phyloP scores from a whole-genome alignment of 495 filamentous ascomycete genomes.

The Hyaloscypha variabilis region DNA sequence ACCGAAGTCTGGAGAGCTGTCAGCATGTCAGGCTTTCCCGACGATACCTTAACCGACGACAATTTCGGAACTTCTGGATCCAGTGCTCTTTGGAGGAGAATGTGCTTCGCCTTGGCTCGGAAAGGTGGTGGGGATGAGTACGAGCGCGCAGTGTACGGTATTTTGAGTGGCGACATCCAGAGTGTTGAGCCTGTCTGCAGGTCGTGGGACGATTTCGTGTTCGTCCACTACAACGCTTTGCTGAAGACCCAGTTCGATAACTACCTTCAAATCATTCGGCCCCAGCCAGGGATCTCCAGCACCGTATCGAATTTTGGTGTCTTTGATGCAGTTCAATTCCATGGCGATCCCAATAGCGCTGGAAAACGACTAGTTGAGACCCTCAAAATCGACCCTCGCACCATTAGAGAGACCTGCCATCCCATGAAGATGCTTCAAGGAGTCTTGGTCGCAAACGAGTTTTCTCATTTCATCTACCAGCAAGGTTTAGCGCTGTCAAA shows the following conservation, averaged over 20 bases:
- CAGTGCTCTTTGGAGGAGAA: constrained; percentile 73
- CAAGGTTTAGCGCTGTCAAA: constrained; percentile 60
- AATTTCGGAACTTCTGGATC: constrained; percentile 44
- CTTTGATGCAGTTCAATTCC: constrained; percentile 56
- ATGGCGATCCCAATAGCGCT: constrained; percentile 52
- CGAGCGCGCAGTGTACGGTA: constrained; percentile 86
- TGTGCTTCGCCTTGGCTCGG: constrained; percentile 75
- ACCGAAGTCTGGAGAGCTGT: constrained; percentile 86
- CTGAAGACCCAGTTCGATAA: constrained; percentile 69
- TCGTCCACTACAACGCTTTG: constrained; percentile 82
- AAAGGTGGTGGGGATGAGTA: constrained; percentile 70
- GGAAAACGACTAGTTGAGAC: constrained; percentile 51
- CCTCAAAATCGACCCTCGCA: constrained; percentile 50
- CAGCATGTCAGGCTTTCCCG: constrained; percentile 59
- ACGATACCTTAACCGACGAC: constrained; percentile 43
- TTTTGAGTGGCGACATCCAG: constrained; percentile 79
- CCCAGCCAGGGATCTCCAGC: constrained; percentile 41
- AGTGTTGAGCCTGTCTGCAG: constrained; percentile 76
- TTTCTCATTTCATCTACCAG: constrained; percentile 57
- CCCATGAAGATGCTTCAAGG: constrained; percentile 69
- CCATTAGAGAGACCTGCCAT: constrained; percentile 48
- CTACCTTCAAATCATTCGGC: constrained; percentile 53
- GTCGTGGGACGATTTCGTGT: constrained; percentile 90
- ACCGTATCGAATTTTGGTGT: constrained; percentile 47
- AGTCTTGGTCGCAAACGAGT: constrained; percentile 59